These are phyloP conservation scores for Tetragonia tetragonoides DNA, from an alignment of 148 eudicot species.

Conservation along the genomic window DNA sequence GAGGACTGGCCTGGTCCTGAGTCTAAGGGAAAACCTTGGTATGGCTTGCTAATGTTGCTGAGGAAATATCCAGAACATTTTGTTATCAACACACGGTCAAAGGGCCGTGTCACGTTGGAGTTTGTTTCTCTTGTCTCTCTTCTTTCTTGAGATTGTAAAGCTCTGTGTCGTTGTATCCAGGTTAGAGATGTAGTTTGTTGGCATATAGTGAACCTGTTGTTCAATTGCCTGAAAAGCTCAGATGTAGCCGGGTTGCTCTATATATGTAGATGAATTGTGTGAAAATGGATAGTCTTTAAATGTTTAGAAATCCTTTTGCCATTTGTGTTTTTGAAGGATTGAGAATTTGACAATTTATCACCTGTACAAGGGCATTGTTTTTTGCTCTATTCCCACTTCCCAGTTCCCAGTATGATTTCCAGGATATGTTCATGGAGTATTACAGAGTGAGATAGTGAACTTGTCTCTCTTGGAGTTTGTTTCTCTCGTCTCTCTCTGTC, in stretches of 20 bases:
- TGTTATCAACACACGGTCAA: constrained; percentile 86
- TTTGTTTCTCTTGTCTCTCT: constrained; percentile 96
- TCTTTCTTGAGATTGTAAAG: constrained; percentile 47
- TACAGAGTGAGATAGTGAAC: no score
- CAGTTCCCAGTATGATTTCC: background rate
- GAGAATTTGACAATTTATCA: background rate
- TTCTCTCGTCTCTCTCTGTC: no score
- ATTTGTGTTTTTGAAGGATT: background rate
- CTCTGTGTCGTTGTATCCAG: constrained; percentile 10
- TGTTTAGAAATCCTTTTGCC: background rate
- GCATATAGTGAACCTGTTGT: background rate
- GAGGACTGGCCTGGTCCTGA: constrained; percentile 74
- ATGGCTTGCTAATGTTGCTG: constrained; percentile 77
- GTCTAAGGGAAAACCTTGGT: constrained; percentile 87
- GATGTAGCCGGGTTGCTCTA: background rate
- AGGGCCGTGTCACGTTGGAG: constrained; percentile 68
- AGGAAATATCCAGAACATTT: constrained; percentile 94
- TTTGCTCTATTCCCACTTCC: no score
- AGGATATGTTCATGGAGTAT: no score
- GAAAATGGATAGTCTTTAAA: background rate
- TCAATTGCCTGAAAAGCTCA: background rate
- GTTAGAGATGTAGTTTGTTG: constrained; percentile 4
- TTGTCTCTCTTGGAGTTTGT: no score
- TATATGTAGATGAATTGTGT: background rate
- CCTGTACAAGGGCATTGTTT: background rate